A percentile compares a stretch with the other conserved stretches of the same genome.
phyloP scores from a whole-genome alignment of 768 basidiomycete species.

The Dioszegia aurantiaca region DNA sequence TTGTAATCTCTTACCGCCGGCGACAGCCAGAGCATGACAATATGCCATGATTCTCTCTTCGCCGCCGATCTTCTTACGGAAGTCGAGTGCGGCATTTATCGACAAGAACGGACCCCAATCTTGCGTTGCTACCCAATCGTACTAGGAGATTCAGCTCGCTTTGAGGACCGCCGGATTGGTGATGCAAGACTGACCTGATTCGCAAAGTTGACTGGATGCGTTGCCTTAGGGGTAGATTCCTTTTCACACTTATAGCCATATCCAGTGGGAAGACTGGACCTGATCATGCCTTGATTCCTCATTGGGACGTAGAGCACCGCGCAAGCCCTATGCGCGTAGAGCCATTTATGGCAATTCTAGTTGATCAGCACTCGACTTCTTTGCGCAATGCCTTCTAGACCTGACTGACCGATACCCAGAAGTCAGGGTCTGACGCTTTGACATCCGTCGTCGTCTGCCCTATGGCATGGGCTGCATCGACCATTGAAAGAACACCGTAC shows the following conservation, averaged over 20 bases:
- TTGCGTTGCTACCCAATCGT: constrained; percentile 44
- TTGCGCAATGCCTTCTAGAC: neutral
- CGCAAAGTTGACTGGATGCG: constrained; percentile 22
- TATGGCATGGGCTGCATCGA: constrained; percentile 77
- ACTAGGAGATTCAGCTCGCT: constrained; percentile 20
- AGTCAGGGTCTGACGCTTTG: constrained; percentile 62
- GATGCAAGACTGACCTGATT: constrained; percentile 28
- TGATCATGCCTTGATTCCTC: constrained; percentile 50
- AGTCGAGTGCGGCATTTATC: constrained; percentile 61
- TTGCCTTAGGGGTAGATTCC: constrained; percentile 32
- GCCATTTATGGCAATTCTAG: constrained; percentile 84
- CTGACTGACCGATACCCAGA: constrained; percentile 67
- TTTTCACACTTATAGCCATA: constrained; percentile 39
- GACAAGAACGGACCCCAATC: constrained; percentile 46
- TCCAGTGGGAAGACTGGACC: constrained; percentile 40
- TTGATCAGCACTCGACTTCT: too few relatives aligned
- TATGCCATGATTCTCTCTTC: constrained; percentile 70
- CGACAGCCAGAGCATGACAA: constrained; percentile 65
- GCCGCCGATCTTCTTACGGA: constrained; percentile 71
- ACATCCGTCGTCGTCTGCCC: constrained; percentile 68
- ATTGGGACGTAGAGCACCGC: constrained; percentile 73
- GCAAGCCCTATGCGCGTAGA: constrained; percentile 60
- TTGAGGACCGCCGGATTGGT: neutral
- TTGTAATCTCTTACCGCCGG: constrained; percentile 64
- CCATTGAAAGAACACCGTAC: constrained; percentile 64